Percentiles rank a stretch among this genome's conserved stretches.
These are phyloP conservation scores for Pythium vanterpoolii DNA, from an alignment of 352 stramenopile genomes.

Conservation along the genomic window DNA sequence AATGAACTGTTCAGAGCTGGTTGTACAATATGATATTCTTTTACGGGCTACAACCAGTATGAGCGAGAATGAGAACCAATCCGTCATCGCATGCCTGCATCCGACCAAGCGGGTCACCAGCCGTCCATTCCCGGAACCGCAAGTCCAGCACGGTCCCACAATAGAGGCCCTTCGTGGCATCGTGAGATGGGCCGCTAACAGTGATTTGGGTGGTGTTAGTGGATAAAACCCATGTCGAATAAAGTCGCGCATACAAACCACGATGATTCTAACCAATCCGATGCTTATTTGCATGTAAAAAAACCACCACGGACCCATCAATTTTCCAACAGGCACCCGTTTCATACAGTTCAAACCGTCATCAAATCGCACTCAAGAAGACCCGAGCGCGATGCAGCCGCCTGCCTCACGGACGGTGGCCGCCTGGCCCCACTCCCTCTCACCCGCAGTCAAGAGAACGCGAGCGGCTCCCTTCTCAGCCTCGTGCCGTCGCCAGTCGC, in stretches of 20 bases:
- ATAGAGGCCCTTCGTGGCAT: neutral
- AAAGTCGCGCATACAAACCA: neutral
- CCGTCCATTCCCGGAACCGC: neutral
- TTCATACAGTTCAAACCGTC: neutral
- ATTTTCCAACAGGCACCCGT: neutral
- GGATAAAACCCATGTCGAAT: neutral
- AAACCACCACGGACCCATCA: neutral
- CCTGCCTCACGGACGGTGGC: constrained; percentile 14
- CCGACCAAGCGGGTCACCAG: neutral
- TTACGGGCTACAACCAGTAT: too few relatives aligned
- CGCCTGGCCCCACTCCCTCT: constrained; percentile 13
- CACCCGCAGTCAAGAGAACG: constrained; percentile 9
- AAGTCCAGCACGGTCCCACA: neutral
- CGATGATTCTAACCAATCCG: neutral
- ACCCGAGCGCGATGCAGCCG: neutral
- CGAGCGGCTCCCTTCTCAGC: neutral
- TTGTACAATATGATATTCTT: too few relatives aligned
- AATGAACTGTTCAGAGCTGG: too few relatives aligned
- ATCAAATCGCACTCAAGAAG: neutral
- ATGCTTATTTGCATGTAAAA: neutral
- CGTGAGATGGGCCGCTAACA: neutral
- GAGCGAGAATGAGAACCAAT: too few relatives aligned
- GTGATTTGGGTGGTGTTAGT: neutral
- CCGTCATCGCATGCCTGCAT: too few relatives aligned
- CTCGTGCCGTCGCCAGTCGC: neutral